These are phyloP conservation scores for Aspergillus carbonarius DNA, from an alignment of 2,329 filamentous ascomycete genomes.

Conservation along the genomic window DNA sequence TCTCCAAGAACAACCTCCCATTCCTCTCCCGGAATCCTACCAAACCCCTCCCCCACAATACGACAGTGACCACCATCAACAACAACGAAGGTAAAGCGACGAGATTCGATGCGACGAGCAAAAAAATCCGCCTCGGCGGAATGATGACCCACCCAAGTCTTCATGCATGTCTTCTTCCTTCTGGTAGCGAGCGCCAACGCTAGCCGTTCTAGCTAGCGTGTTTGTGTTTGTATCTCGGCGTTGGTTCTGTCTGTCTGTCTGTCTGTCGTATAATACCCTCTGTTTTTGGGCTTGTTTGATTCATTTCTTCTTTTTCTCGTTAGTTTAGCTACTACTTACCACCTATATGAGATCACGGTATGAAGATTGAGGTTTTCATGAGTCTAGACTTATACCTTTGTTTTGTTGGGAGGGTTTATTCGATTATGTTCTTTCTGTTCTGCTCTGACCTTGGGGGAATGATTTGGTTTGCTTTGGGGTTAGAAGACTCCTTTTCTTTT, in stretches of 20 bases:
- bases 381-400: not conserved
- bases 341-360: conserved; percentile 5
- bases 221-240: not conserved
- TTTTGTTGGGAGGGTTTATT: not conserved
- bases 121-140: not conserved
- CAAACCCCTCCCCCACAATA: conserved; percentile 28
- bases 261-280: conserved; percentile 8
- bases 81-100: conserved; percentile 1
- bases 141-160: not conserved
- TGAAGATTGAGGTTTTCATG: conserved; percentile 2
- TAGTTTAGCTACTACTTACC: not conserved
- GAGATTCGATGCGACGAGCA: not conserved
- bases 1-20: conserved; percentile 31
- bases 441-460: no score
- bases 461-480: no score
- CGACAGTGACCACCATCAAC: conserved; percentile 18
- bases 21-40: conserved; percentile 33
- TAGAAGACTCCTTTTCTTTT: not conserved
- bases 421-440: not conserved
- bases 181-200: not conserved
- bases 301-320: not conserved
- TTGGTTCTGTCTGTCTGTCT: not conserved
- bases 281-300: not conserved
- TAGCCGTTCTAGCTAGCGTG: not conserved
- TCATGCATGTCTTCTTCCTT: not conserved